These are phyloP conservation scores for Alternaria solani DNA, from an alignment of 2,329 filamentous ascomycete genomes.

Conservation along the genomic window DNA sequence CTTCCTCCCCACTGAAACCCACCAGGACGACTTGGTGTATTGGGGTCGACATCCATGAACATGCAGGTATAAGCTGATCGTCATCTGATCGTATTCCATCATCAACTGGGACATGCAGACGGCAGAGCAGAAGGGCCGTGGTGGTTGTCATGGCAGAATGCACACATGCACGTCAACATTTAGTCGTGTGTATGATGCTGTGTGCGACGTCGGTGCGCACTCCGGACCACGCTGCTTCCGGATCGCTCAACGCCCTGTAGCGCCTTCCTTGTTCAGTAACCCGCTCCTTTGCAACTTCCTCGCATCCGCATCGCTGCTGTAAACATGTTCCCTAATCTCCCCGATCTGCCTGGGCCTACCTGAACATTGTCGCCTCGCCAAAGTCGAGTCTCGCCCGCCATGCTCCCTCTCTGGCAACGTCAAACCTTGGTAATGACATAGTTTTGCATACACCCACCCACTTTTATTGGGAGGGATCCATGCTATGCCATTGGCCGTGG, in stretches of 20 bases:
- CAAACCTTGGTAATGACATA: conserved; percentile 19
- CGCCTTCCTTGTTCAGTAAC: conserved; percentile 25
- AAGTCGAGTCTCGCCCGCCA: background rate
- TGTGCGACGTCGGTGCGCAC: conserved; percentile 16
- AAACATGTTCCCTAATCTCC: conserved; percentile 5
- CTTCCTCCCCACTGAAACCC: conserved; percentile 33
- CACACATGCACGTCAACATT: conserved; percentile 10
- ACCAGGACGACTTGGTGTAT: conserved; percentile 22
- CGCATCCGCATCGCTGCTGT: background rate
- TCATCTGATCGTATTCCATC: conserved; percentile 1
- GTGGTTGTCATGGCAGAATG: background rate
- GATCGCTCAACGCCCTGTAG: conserved; percentile 11
- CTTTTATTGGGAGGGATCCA: conserved; percentile 10
- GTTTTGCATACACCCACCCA: conserved; percentile 15
- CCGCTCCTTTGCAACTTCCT: conserved; percentile 3
- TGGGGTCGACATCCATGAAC: conserved; percentile 32
- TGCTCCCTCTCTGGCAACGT: background rate
- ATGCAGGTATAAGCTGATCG: conserved; percentile 12
- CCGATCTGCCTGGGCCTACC: background rate
- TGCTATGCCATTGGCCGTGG: conserved; percentile 7
- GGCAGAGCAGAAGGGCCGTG: conserved; percentile 6
- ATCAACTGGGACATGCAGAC: background rate
- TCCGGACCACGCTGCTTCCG: conserved; percentile 19
- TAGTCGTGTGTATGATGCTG: conserved; percentile 4
- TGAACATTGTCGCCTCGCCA: background rate